Percentiles rank a stretch among this genome's conserved stretches.
Conservation (phyloP, 352 stramenopile species). For the Thraustotheca clavata region DNA sequence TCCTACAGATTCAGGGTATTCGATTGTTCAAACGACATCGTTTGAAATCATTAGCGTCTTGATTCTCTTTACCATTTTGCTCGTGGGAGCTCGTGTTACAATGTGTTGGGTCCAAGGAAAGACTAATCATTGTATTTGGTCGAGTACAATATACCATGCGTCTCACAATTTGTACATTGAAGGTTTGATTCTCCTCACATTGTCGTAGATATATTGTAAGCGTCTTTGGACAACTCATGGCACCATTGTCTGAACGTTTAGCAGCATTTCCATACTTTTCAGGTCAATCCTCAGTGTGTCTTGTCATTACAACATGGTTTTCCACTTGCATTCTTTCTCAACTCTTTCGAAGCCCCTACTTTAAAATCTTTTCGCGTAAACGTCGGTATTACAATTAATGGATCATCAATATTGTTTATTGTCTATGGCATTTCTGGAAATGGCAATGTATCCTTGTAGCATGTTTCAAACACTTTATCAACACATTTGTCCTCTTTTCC, state of each 20-base stretch:
- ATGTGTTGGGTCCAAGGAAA: constrained; percentile 89
- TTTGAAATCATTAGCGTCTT: constrained; percentile 79
- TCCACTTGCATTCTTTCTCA: constrained; percentile 84
- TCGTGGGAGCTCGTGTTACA: constrained; percentile 79
- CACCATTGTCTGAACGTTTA: constrained; percentile 71
- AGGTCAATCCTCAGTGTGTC: constrained; percentile 67
- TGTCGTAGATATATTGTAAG: constrained; percentile 69
- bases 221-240: constrained; percentile 80
- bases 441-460: constrained; percentile 76
- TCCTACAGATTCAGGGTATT: constrained; percentile 62
- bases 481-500: constrained; percentile 29
- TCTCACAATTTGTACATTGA: constrained; percentile 77
- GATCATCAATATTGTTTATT: not conserved
- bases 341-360: constrained; percentile 75
- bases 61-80: constrained; percentile 61
- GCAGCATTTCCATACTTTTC: constrained; percentile 82
- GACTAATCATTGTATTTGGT: constrained; percentile 84
- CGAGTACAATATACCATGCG: constrained; percentile 76
- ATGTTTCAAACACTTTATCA: constrained; percentile 42
- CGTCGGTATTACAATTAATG: constrained; percentile 2
- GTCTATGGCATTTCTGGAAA: constrained; percentile 73
- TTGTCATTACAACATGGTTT: constrained; percentile 83
- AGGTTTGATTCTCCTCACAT: not conserved
- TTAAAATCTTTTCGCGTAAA: constrained; percentile 43
- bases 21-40: constrained; percentile 61